A percentile compares a stretch with the other conserved stretches of the same genome.
These are phyloP conservation scores for Plenodomus lindquistii DNA, from an alignment of 2,329 filamentous ascomycete genomes.

Conservation along the genomic window DNA sequence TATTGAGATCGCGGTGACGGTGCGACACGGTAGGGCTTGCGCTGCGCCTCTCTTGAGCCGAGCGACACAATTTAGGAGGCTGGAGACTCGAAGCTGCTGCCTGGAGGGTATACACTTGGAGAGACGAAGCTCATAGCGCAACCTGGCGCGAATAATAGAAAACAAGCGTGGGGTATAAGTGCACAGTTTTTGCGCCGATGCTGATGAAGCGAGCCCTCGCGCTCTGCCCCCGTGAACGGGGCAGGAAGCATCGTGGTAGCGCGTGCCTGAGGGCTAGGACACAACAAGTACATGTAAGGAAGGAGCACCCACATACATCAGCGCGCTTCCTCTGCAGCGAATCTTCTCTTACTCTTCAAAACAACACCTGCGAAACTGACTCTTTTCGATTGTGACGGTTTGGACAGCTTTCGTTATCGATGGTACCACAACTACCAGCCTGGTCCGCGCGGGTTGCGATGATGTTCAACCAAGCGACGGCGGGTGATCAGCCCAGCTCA, in stretches of 20 bases:
- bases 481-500: conserved; percentile 15
- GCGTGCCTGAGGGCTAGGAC: conserved; percentile 28
- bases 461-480: conserved; percentile 17
- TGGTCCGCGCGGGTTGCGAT: conserved; percentile 26
- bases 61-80: conserved; percentile 18
- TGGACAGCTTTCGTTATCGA: conserved; percentile 13
- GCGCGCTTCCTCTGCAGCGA: conserved; percentile 26
- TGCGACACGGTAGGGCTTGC: conserved; percentile 9
- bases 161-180: too few relatives aligned
- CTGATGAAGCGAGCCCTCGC: background rate
- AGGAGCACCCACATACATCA: conserved; percentile 41
- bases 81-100: conserved; percentile 29
- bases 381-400: conserved; percentile 9
- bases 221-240: conserved; percentile 11
- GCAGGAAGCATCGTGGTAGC: conserved; percentile 9
- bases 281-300: conserved; percentile 17
- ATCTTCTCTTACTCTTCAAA: conserved; percentile 10
- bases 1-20: conserved; percentile 6
- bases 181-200: too few relatives aligned
- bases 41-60: conserved; percentile 28
- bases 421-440: conserved; percentile 25
- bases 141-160: too few relatives aligned
- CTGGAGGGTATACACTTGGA: conserved; percentile 17
- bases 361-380: conserved; percentile 23
- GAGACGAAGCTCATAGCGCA: conserved; percentile 1